These are phyloP conservation scores for Thalassiosira profunda DNA, from an alignment of 108 stramenopile genomes.

Conservation along the genomic window DNA sequence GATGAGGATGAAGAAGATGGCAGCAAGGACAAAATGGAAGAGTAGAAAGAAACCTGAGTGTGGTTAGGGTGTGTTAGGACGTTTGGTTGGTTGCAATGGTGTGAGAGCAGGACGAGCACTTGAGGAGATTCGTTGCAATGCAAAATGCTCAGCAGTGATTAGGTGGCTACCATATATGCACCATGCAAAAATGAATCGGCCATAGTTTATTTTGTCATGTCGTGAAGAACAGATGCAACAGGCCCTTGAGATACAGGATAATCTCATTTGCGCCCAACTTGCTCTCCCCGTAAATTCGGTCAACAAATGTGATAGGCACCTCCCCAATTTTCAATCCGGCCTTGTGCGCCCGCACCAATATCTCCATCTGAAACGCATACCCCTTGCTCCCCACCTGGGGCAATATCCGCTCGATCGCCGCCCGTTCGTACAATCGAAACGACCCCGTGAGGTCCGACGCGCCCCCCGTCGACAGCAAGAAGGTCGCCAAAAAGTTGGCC, in stretches of 20 bases:
- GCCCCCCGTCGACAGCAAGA: slow-evolving; percentile 91
- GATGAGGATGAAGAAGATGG: slow-evolving; percentile 57
- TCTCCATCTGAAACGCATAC: slow-evolving; percentile 99
- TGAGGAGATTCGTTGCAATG: too few relatives aligned
- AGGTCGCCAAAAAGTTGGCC: slow-evolving; percentile 96
- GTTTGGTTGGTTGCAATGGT: too few relatives aligned
- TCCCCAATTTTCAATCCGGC: slow-evolving; percentile 89
- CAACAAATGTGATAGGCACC: slow-evolving; percentile 98
- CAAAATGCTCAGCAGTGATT: too few relatives aligned
- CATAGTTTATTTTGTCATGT: slow-evolving; percentile 68
- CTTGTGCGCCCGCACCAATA: slow-evolving; percentile 88
- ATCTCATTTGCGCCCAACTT: slow-evolving; percentile 98
- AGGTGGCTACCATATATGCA: too few relatives aligned
- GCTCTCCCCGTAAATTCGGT: slow-evolving; percentile 98
- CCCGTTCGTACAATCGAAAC: slow-evolving; percentile 94
- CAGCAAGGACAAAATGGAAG: slow-evolving; percentile 6
- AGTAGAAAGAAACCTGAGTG: slow-evolving; percentile 8
- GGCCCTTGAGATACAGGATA: slow-evolving; percentile 92
- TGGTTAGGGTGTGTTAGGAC: too few relatives aligned
- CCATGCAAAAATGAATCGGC: too few relatives aligned
- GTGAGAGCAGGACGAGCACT: too few relatives aligned
- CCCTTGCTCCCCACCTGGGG: slow-evolving; percentile 88
- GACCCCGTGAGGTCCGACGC: slow-evolving; percentile 96
- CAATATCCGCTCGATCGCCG: slow-evolving; percentile 89
- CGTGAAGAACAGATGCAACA: slow-evolving; percentile 91